Percentiles rank a stretch among this genome's conserved stretches.
Evolutionary conservation across 495 filamentous ascomycete genomes (phyloP).

Genomic region (Baudoinia panamericana): DNA sequence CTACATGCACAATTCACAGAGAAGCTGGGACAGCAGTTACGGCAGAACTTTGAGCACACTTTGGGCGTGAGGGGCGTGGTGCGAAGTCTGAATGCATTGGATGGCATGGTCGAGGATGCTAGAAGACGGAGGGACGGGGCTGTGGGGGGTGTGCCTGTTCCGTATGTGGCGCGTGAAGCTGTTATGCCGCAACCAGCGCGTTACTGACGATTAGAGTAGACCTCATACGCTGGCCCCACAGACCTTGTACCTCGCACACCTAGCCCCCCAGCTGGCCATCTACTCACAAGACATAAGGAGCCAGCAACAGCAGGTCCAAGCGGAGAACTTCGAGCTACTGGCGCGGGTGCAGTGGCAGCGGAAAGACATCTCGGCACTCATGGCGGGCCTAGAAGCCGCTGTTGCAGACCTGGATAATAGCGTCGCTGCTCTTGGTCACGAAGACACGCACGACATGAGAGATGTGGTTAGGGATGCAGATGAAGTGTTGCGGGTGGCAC

Average conservation of each 20-base stretch:
- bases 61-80: slow-evolving; percentile 58
- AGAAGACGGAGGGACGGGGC: slow-evolving; percentile 40
- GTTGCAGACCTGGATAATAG: slow-evolving; percentile 55
- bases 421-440: slow-evolving; percentile 25
- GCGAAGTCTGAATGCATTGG: slow-evolving; percentile 65
- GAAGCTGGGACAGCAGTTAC: slow-evolving; percentile 21
- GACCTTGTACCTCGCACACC: slow-evolving; percentile 53
- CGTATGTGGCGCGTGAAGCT: background rate
- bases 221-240: slow-evolving; percentile 65
- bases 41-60: slow-evolving; percentile 66
- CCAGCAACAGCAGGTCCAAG: slow-evolving; percentile 46
- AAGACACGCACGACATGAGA: no score
- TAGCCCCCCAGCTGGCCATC: slow-evolving; percentile 50
- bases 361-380: slow-evolving; percentile 55
- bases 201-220: slow-evolving; percentile 30
- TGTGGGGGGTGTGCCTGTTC: slow-evolving; percentile 7
- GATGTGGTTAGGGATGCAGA: no score
- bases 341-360: slow-evolving; percentile 52
- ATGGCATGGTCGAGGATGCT: slow-evolving; percentile 61
- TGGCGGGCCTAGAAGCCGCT: slow-evolving; percentile 50
- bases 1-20: slow-evolving; percentile 25
- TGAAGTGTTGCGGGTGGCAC: no score
- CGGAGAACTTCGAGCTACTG: slow-evolving; percentile 51
- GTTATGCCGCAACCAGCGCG: background rate
- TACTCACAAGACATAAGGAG: slow-evolving; percentile 49